Evolutionary conservation across 371 early-diverging fungal species (phyloP), one percentile per base, ranked within the genome.

Genomic region (Chytridiales sp.): DNA sequence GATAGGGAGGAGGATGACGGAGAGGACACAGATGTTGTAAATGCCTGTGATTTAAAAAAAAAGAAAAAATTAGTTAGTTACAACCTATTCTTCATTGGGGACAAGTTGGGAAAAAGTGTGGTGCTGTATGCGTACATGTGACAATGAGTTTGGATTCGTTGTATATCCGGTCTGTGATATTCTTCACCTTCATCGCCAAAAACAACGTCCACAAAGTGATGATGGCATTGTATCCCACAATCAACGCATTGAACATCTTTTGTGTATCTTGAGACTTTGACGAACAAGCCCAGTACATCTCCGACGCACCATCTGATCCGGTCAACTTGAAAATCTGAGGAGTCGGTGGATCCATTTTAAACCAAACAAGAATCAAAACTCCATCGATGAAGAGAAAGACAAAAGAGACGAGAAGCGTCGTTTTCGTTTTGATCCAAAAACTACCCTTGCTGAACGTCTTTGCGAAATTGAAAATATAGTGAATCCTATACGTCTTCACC

Each of bases 401-500:
- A 6, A 44, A 11, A n/a, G 56, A 38, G 17, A 56, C 17, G 9
- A 26, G 4, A 19, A 56, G n/a, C 9, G 41, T 29, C n/a, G 6
- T 6, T 17, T 56, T n/a, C 2, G 27, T 21, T 8, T 27, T 48
- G 47, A 44, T 44, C 13, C 15, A 2, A 19, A 47, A 30, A 5
- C 31, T 22, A 17, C 27, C 36, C 47, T 56, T 56, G 5, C 34
- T 42, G 31, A 56, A n/a, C n/a, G n/a, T n/a, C 30, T 56, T 42
- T 13, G 41, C 31, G 13, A 32, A 17, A 24, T 48, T 56, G 24
- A 56, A 56, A 22, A 56, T 56, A 21, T 36, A 32, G 21, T 56
- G 47, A n/a, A 56, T 27, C 22, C 47, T 29, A 26, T 32, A 56
- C 27, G 42, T 42, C 47, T 56, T 56, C 4, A 56, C 36, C 11